Conservation (phyloP, 208 protist genomes). For the Herpetomonas tarakana region DNA sequence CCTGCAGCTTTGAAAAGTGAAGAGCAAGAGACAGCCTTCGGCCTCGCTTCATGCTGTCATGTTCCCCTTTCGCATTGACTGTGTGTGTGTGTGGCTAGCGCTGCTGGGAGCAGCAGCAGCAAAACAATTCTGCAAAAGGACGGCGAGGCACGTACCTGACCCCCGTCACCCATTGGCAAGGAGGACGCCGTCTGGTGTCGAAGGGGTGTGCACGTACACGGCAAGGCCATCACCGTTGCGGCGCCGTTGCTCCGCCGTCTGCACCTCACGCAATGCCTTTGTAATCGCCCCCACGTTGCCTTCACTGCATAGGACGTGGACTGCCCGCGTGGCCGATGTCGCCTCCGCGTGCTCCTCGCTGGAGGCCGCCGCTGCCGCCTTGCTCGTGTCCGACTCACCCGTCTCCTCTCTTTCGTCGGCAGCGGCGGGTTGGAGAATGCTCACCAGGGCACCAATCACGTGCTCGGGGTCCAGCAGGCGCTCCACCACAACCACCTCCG, state of each 20-base stretch:
- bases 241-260: constrained; percentile 3
- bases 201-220: too few relatives aligned
- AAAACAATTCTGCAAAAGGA: too few relatives aligned
- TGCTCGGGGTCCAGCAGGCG: constrained; percentile 32
- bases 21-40: too few relatives aligned
- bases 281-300: constrained; percentile 11
- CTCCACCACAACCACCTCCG: constrained; percentile 29
- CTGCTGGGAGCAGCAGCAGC: too few relatives aligned
- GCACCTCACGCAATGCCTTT: constrained; percentile 14
- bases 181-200: too few relatives aligned
- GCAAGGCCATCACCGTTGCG: too few relatives aligned
- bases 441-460: constrained; percentile 29
- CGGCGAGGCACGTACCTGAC: too few relatives aligned
- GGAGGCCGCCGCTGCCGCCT: not conserved
- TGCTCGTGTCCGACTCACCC: too few relatives aligned
- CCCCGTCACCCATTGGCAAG: too few relatives aligned
- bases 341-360: not conserved
- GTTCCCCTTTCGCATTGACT: not conserved
- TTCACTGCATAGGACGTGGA: constrained; percentile 23
- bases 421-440: too few relatives aligned
- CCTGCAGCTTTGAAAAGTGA: too few relatives aligned
- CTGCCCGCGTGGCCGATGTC: not conserved
- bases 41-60: not conserved
- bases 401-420: too few relatives aligned
- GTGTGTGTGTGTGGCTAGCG: constrained; percentile 6